These are phyloP conservation scores for Polygonum maritimum DNA, from an alignment of 148 eudicot species.

Conservation along the genomic window DNA sequence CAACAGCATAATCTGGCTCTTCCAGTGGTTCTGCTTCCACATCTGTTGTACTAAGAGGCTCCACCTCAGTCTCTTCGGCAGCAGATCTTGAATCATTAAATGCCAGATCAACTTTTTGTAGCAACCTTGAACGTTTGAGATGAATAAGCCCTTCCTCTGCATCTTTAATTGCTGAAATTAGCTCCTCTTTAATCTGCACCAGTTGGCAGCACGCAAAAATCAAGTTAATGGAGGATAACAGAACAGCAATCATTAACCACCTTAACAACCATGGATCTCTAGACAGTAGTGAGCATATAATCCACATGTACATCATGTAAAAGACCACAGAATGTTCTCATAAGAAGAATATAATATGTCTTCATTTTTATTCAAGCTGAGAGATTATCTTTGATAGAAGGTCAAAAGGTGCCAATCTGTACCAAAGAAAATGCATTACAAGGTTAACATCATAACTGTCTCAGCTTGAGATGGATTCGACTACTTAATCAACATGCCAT, in stretches of 20 bases:
- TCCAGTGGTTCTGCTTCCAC: constrained; percentile 45
- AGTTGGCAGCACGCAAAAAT: background rate
- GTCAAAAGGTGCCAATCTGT: background rate
- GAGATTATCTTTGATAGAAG: background rate
- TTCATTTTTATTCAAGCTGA: background rate
- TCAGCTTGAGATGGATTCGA: background rate
- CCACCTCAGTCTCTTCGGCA: constrained; percentile 34
- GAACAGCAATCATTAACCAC: background rate
- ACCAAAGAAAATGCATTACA: background rate
- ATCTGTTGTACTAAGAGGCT: constrained; percentile 32
- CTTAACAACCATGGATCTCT: background rate
- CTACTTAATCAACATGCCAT: no score
- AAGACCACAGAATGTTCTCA: background rate
- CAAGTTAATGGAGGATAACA: background rate
- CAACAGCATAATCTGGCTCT: constrained; percentile 42
- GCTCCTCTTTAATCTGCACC: constrained; percentile 70
- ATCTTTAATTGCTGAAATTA: constrained; percentile 58
- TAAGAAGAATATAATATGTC: background rate
- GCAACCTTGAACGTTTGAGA: constrained; percentile 71
- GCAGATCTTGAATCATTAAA: constrained; percentile 22
- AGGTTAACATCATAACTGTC: background rate
- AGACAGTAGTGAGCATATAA: background rate
- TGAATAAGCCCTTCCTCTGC: constrained; percentile 83
- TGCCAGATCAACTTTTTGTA: constrained; percentile 57
- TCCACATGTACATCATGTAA: background rate